Evolutionary conservation across 441 rosid genomes (phyloP).

Genomic region (Pelargonium citronellum): DNA sequence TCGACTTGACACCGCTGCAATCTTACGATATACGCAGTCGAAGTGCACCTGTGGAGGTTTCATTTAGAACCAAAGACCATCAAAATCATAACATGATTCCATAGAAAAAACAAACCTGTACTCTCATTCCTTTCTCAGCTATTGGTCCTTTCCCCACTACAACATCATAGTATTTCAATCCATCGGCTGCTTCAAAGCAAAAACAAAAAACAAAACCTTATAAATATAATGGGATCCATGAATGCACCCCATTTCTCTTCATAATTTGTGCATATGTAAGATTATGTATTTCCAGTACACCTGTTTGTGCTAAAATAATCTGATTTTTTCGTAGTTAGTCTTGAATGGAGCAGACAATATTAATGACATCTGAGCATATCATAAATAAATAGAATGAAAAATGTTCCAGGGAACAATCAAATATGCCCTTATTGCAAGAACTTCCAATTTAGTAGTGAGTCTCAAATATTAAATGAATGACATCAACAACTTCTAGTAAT

Average conservation of each 20-base stretch:
- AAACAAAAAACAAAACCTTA: neutral
- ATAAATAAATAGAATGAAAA: neutral
- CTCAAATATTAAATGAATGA: neutral
- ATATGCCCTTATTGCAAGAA: neutral
- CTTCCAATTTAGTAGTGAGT: neutral
- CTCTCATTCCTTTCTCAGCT: conserved; percentile 75
- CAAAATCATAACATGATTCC: neutral
- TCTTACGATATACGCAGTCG: conserved; percentile 68
- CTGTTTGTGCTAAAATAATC: neutral
- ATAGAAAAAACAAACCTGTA: conserved; percentile 41
- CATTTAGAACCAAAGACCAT: neutral
- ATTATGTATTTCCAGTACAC: neutral
- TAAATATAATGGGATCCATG: neutral
- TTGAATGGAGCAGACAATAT: neutral
- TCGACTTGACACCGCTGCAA: conserved; percentile 77
- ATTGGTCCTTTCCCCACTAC: conserved; percentile 72
- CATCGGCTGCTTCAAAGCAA: conserved; percentile 50
- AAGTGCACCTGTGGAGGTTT: conserved; percentile 61
- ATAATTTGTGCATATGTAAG: neutral
- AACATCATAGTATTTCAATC: conserved; percentile 77
- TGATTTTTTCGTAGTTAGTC: neutral
- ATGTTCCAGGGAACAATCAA: neutral
- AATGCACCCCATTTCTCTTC: neutral
- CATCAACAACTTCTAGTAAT: neutral
- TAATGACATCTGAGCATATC: neutral